phyloP scores from a whole-genome alignment of 2,329 filamentous ascomycete species.

The Sporothrix sp. region DNA sequence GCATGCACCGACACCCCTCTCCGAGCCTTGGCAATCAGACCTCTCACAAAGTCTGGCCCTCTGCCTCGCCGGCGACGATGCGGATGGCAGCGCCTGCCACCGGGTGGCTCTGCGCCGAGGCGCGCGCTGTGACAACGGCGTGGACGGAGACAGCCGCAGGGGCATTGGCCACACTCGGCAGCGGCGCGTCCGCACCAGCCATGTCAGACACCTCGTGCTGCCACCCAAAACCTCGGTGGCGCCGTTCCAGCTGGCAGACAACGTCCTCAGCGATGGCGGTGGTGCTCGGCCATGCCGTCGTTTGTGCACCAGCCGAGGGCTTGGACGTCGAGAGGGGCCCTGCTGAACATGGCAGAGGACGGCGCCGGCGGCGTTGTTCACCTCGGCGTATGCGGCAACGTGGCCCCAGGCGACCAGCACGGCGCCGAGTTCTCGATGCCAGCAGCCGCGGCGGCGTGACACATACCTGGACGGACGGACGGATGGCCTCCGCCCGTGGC shows the following conservation, averaged over 20 bases:
- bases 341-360: constrained; percentile 32
- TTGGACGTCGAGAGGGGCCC: neutral
- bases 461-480: too few species aligned
- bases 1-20: too few species aligned
- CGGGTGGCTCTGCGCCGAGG: neutral
- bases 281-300: constrained; percentile 22
- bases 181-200: neutral
- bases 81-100: neutral
- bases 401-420: constrained; percentile 38
- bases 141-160: neutral
- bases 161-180: too few species aligned
- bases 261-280: constrained; percentile 13
- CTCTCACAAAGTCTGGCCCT: too few species aligned
- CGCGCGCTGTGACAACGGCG: too few species aligned
- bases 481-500: too few species aligned
- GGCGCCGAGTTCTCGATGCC: constrained; percentile 28
- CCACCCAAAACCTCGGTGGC: constrained; percentile 21
- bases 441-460: constrained; percentile 33
- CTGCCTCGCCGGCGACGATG: too few species aligned
- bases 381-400: constrained; percentile 38
- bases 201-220: neutral
- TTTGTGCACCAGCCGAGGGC: constrained; percentile 14
- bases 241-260: constrained; percentile 27
- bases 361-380: constrained; percentile 26
- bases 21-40: too few species aligned